Conservation (phyloP, 345 rosid genomes). For the Ceriops decandra region DNA sequence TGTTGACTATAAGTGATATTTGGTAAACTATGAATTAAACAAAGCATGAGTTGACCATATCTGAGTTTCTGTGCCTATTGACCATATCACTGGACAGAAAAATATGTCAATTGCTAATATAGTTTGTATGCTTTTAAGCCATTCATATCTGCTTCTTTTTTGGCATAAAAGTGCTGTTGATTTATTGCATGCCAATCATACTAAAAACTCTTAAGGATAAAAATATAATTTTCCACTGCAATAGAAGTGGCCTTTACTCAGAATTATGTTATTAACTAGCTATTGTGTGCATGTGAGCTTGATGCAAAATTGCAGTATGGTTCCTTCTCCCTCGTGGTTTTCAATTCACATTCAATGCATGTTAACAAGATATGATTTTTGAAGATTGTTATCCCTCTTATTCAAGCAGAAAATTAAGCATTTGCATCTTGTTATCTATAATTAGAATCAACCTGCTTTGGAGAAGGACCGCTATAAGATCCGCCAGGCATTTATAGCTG, state of each 20-base stretch:
- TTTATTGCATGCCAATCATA: not conserved
- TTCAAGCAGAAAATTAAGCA: not conserved
- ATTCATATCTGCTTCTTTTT: not conserved
- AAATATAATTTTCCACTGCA: conserved; percentile 6
- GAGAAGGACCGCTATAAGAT: conserved; percentile 99
- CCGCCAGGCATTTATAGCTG: conserved; percentile 89
- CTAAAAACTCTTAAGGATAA: not conserved
- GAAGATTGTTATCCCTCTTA: not conserved
- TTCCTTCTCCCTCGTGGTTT: not conserved
- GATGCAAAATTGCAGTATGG: not conserved
- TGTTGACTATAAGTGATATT: too few relatives aligned
- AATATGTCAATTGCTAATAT: not conserved
- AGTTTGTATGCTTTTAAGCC: not conserved
- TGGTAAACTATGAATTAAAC: too few relatives aligned
- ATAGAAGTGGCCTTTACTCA: not conserved
- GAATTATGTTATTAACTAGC: not conserved
- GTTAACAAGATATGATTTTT: not conserved
- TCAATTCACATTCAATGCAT: conserved; percentile 1
- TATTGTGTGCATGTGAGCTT: not conserved
- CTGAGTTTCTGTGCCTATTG: too few relatives aligned
- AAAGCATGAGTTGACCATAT: too few relatives aligned
- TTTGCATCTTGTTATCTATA: conserved; percentile 7
- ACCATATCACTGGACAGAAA: not conserved
- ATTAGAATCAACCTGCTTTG: conserved; percentile 93
- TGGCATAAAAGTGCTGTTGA: not conserved